Base-by-base conservation (phyloP, 2,329 filamentous ascomycete species). In the Pseudogymnoascus sp. region DNA sequence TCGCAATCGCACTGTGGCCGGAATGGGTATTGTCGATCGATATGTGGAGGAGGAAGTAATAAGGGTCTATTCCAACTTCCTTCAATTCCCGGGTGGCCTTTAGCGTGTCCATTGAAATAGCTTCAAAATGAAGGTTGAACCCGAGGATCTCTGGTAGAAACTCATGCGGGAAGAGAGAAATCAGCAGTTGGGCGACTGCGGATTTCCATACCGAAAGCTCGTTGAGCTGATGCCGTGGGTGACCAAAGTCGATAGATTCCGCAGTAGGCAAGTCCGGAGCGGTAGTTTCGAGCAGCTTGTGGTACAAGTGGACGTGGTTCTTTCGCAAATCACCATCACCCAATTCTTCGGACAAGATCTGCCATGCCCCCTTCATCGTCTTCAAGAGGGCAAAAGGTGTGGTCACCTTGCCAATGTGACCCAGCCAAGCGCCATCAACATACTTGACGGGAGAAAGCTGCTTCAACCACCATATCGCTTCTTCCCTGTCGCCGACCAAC, bases 21-120 rank as follows among this genome's bases (percentile, higher is more conserved):
- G 75, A 77, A 64, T 80, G 71, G 4, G 74, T 71, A 66, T 82
- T 82, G 66, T 82, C 80, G 60, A 82, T 82, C 0, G 77, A 74
- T 42, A 82, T 72, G 68, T 82, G 80, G 3, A 83, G 70, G n/a
- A 76, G 67, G 66, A 81, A 83, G 67, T 81, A 82, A 42, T 78
- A 77, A 0, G 75, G 68, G 62, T 79, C 71, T 7, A 82, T 65
- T 4, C 70, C 69, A 21, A 82, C 63, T 65, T 79, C 78, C 12
- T 69, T 70, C 23, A 81, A 70, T 67, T 82, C 80, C 38, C 76
- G 73, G 4, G 74, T 70, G 0, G 75, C 75, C 47, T 73, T 73
- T 63, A 80, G 66, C 1, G 76, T 72, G 61, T 77, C 74, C 16
- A 77, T 65, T 1, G 76, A 73, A 12, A 80, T 61, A 28, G 70